A percentile compares a stretch with the other conserved stretches of the same genome.
Conservation (phyloP, 352 stramenopile genomes). For the Phytophthora sp. region DNA sequence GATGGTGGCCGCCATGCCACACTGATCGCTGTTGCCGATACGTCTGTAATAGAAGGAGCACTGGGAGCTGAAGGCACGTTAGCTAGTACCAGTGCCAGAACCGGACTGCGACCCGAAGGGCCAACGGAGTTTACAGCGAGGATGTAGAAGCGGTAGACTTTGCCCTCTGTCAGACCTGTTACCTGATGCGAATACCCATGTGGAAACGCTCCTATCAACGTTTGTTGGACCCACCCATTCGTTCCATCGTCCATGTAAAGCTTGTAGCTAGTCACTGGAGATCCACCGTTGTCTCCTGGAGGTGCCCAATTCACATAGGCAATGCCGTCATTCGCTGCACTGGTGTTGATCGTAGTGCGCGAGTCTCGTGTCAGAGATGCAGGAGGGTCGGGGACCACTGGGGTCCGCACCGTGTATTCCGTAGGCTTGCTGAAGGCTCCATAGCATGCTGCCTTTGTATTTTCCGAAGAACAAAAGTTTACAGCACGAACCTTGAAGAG, state of each 20-base stretch:
- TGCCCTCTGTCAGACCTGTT: constrained; percentile 69
- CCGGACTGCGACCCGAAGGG: constrained; percentile 75
- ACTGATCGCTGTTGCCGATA: constrained; percentile 65
- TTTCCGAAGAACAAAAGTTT: constrained; percentile 92
- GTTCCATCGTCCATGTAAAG: constrained; percentile 89
- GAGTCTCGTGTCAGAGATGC: constrained; percentile 66
- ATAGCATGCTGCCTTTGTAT: constrained; percentile 81
- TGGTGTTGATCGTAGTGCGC: constrained; percentile 70
- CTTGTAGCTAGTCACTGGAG: constrained; percentile 91
- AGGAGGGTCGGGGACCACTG: constrained; percentile 85
- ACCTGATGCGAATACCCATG: constrained; percentile 57
- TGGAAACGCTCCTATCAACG: constrained; percentile 51
- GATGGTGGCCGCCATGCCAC: constrained; percentile 71
- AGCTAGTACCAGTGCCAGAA: constrained; percentile 91
- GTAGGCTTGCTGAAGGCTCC: constrained; percentile 89
- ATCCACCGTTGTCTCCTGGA: constrained; percentile 93
- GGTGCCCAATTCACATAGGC: constrained; percentile 84
- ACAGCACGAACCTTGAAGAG: constrained; percentile 94
- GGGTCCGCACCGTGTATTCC: constrained; percentile 90
- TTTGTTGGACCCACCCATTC: constrained; percentile 49
- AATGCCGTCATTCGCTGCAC: constrained; percentile 53
- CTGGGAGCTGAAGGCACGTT: constrained; percentile 64
- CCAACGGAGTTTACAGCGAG: constrained; percentile 87
- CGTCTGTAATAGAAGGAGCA: constrained; percentile 63
- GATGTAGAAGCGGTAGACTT: constrained; percentile 94